A percentile compares a stretch with the other conserved stretches of the same genome.
phyloP scores from a whole-genome alignment of 106 monocot species.

The Allium cepa region DNA sequence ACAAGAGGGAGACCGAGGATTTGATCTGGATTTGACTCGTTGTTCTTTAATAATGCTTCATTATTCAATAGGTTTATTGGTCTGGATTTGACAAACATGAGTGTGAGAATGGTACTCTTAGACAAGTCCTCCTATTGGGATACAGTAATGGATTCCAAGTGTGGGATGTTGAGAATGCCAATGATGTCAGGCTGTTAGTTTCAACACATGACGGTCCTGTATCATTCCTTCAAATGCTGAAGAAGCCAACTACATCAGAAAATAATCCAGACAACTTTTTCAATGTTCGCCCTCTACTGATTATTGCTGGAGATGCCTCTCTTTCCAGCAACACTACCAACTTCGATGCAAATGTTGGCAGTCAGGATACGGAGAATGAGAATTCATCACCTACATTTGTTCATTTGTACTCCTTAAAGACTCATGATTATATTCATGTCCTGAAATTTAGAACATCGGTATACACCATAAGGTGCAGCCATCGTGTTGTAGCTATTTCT shows the following conservation, averaged over 20 bases:
- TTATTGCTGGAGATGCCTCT: constrained; percentile 41
- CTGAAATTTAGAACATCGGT: constrained; percentile 80
- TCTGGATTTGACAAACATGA: constrained; percentile 88
- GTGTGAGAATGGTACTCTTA: constrained; percentile 21
- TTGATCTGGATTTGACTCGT: too few relatives aligned
- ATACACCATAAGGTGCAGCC: constrained; percentile 72
- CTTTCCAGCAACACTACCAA: constrained; percentile 18
- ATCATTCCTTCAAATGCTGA: constrained; percentile 55
- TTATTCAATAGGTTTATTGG: constrained; percentile 51
- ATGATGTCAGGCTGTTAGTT: constrained; percentile 50
- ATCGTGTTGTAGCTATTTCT: constrained; percentile 75
- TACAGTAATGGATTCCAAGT: constrained; percentile 85
- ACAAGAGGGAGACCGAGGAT: too few relatives aligned
- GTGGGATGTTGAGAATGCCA: constrained; percentile 88
- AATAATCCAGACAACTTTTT: constrained; percentile 33
- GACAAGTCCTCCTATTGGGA: constrained; percentile 63
- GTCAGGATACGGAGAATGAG: constrained; percentile 43
- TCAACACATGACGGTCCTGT: constrained; percentile 60
- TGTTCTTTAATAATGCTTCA: background rate
- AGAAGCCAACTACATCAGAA: constrained; percentile 29
- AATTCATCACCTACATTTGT: constrained; percentile 49
- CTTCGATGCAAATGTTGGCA: constrained; percentile 25
- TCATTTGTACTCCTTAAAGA: constrained; percentile 79
- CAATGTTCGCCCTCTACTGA: constrained; percentile 37
- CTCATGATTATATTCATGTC: constrained; percentile 76